Base-by-base conservation (phyloP, 116 monocot species). In the Dioscorea cayenensis region DNA sequence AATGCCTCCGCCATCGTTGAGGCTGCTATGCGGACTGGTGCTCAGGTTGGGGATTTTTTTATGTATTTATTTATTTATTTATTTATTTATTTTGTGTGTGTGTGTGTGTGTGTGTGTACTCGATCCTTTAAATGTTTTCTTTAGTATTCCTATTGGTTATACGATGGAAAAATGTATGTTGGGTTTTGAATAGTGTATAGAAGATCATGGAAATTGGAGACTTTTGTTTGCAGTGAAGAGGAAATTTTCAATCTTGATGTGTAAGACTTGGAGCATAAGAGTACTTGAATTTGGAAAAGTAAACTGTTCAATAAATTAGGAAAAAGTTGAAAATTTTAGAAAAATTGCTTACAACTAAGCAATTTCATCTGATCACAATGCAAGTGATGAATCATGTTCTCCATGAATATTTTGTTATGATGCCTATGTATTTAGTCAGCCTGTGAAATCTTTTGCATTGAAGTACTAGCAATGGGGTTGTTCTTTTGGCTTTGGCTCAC, bases 11-110 rank as follows among this genome's bases (percentile, higher is more conserved):
- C 88, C 51, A 88, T 97, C 66, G 28, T 97, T 35, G 84, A 93
- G 13, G 97, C 97, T 25, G 97, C 97, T 14, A 49, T 71, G 25
- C 87, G 88, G 22, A 90, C 92, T 36, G 90, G 93, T 36, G 93
- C 93, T n/a, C 90, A 97, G 96, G 96, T 96, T 60, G 17, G 6
- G 32, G 0, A 2, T 29, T 29, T 29, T 29, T 29, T 29, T 63
- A 25, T 25, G 25, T 1, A 25, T 25, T 25, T 25, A 25, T 25
- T 25, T 25, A 25, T 25, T 25, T 25, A 25, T 25, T 25, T 25
- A 25, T 1, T 25, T 25, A 25, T 25, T 25, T 25, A 25, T 25
- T 25, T n/a, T n/a, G n/a, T n/a, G n/a, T n/a, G n/a, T n/a, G n/a
- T n/a, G n/a, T n/a, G n/a, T n/a, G n/a, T n/a, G n/a, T n/a, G n/a